phyloP scores from a whole-genome alignment of 1,284 basidiomycete species.

The Ganoderma leucocontextum region DNA sequence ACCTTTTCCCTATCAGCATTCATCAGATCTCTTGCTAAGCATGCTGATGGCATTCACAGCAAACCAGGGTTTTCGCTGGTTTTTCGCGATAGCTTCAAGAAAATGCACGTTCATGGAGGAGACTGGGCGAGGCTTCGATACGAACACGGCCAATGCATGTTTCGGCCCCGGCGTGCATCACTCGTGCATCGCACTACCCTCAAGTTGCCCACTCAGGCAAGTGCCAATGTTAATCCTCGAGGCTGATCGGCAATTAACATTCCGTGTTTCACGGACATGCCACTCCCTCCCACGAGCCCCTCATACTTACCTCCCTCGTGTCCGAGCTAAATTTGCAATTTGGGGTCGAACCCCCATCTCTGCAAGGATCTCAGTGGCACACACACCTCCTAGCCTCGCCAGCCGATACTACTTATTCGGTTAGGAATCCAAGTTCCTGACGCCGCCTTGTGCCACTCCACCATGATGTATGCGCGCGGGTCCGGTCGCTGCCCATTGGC shows the following conservation, averaged over 20 bases:
- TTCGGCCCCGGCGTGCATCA: background rate
- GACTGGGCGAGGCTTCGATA: background rate
- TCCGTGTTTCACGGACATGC: background rate
- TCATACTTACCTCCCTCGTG: background rate
- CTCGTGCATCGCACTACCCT: background rate
- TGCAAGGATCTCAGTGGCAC: slow-evolving; percentile 10
- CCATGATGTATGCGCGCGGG: background rate
- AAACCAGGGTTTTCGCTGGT: background rate
- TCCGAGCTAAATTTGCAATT: background rate
- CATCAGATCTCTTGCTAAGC: background rate
- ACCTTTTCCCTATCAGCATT: background rate
- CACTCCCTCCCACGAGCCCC: background rate
- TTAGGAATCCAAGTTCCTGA: slow-evolving; percentile 2
- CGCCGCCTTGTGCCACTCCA: slow-evolving; percentile 10
- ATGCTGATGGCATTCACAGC: background rate
- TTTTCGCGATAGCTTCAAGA: background rate
- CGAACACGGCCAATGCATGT: background rate
- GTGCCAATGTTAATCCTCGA: background rate
- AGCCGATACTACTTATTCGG: background rate
- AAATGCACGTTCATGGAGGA: background rate
- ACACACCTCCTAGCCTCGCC: background rate
- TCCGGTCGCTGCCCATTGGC: background rate
- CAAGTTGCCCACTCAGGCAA: slow-evolving; percentile 4
- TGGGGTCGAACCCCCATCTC: slow-evolving; percentile 22
- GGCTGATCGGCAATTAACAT: background rate